Evolutionary conservation across 164 flowering plant species (phyloP), one percentile per base, ranked within the genome.

Genomic region (Kingdonia uniflora): DNA sequence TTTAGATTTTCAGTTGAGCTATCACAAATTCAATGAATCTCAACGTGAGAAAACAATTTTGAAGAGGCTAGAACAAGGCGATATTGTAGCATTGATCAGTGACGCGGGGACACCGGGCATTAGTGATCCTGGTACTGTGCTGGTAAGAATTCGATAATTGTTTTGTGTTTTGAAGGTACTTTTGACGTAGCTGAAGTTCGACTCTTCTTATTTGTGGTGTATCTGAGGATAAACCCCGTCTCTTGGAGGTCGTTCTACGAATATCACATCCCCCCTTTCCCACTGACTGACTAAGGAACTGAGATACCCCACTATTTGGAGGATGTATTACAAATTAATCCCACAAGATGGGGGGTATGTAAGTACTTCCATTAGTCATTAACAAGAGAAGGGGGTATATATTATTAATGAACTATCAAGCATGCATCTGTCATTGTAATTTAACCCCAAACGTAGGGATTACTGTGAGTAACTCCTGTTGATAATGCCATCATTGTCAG

Each of bases 61-160:
- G 38, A 75, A 64, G 57, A 80, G 86, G 67, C 69, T 92, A 67
- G 76, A 72, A 54, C 60, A 75, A 63, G 97, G 95, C 26, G 85
- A 84, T 51, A 64, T 89, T 16, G 80, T 94, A 49, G 99, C 96
- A 11, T 63, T 89, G 49, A 89, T 94, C 47, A 86, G 95, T 77
- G 99, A 94, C 77, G 99, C 99, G 0, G 97, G 99, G 61, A 86
- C 81, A 25, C 99, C 99, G 16, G 88, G 97, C 65, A 88, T 88
- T 46, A 86, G 97, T 71, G 99, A 94, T 73, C 99, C 99, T 51
- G 99, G 97, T 35, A 65, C 59, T 54, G 84, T 80, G 59, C 64
- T 89, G 80, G 99, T 84, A 56, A 76, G 82, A 60, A 20, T 49
- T 42, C 33, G 11, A 12, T 52, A 38, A 17, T 14, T 14, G 20